Percentiles rank a stretch among this genome's conserved stretches.
Conservation (phyloP, 495 filamentous ascomycete genomes). For the Penicillium coprophilum region DNA sequence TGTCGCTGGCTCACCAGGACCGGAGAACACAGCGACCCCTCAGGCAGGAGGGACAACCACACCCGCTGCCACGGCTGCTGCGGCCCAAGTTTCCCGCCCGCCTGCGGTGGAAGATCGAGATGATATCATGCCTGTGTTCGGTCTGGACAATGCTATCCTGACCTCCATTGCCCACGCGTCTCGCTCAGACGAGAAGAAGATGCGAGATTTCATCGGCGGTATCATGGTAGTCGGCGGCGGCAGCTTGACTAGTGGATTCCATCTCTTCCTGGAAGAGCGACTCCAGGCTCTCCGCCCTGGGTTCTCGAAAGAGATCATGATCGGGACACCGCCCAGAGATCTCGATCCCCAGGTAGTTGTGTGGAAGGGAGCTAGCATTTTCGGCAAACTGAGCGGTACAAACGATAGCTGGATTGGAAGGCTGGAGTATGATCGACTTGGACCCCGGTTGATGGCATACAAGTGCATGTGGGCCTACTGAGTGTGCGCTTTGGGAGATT, state of each 20-base stretch:
- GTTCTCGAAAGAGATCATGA: conserved; percentile 78
- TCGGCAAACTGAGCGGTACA: conserved; percentile 79
- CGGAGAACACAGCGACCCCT: conserved; percentile 68
- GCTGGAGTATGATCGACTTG: conserved; percentile 84
- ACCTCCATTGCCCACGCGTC: conserved; percentile 84
- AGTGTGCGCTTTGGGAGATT: conserved; percentile 14
- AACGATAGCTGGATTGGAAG: conserved; percentile 94
- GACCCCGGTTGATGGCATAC: conserved; percentile 74
- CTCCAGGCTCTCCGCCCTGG: conserved; percentile 68
- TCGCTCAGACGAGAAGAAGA: conserved; percentile 85
- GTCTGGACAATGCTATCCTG: conserved; percentile 86
- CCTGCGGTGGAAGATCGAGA: conserved; percentile 67
- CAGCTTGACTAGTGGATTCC: conserved; percentile 73
- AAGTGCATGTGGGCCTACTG: conserved; percentile 84
- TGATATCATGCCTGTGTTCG: conserved; percentile 72
- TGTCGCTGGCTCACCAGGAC: conserved; percentile 79
- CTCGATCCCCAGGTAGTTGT: conserved; percentile 92
- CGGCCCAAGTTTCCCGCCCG: conserved; percentile 33
- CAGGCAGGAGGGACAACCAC: conserved; percentile 52
- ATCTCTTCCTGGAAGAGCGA: conserved; percentile 74
- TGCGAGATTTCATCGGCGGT: conserved; percentile 84
- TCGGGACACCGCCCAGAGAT: conserved; percentile 83
- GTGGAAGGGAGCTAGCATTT: conserved; percentile 97
- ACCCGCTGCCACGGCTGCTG: conserved; percentile 26
- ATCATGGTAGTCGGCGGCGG: conserved; percentile 97